Percentiles rank a stretch among this genome's conserved stretches.
Conservation (phyloP, 106 monocot species). For the Narthecium ossifragum region DNA sequence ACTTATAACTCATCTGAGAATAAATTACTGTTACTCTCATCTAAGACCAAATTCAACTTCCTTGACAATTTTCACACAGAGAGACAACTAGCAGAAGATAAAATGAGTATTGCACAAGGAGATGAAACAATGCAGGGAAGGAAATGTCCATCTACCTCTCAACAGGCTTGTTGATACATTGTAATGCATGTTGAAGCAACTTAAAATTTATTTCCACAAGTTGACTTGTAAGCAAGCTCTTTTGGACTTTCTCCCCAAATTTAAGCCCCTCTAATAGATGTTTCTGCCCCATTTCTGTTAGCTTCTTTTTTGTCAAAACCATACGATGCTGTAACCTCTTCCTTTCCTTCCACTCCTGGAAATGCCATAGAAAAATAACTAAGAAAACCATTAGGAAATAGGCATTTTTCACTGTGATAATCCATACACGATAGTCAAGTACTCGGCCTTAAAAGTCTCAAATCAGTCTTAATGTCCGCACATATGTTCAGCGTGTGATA, state of each 20-base stretch:
- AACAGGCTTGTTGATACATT: conserved; percentile 19
- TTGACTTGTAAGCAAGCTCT: conserved; percentile 48
- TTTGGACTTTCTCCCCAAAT: conserved; percentile 48
- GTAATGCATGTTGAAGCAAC: conserved; percentile 54
- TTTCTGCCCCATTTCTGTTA: conserved; percentile 52
- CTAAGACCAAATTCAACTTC: too few species aligned
- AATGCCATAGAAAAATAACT: too few species aligned
- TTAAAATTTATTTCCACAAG: conserved; percentile 53
- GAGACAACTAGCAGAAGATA: too few species aligned
- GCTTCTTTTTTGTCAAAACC: conserved; percentile 54
- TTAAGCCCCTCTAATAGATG: conserved; percentile 58
- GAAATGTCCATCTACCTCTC: conserved; percentile 25
- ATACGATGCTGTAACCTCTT: conserved; percentile 55
- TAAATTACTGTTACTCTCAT: too few species aligned
- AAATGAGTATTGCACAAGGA: background rate
- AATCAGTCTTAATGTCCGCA: too few species aligned
- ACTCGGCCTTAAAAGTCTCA: too few species aligned
- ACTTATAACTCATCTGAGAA: too few species aligned
- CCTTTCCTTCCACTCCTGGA: conserved; percentile 76
- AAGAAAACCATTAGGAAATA: too few species aligned
- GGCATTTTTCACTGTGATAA: too few species aligned
- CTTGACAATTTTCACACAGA: too few species aligned
- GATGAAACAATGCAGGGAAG: background rate
- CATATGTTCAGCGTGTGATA: too few species aligned
- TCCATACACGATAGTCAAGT: too few species aligned